Conservation (phyloP, 1,139 yeast species). For the Saccharomyces pastorianus region DNA sequence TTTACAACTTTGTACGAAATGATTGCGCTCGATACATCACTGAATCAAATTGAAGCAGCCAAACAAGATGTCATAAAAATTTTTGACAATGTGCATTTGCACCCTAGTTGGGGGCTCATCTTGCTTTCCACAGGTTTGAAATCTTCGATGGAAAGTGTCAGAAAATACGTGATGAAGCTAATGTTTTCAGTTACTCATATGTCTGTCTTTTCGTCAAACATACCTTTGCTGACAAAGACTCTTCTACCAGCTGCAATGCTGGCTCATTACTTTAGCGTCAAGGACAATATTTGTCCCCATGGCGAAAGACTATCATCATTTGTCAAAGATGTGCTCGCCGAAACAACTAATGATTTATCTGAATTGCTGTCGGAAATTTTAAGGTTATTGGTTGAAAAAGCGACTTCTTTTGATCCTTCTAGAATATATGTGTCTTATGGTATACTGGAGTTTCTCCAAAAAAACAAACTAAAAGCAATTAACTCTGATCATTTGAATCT, state of each 20-base stretch:
- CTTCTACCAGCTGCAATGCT: conserved; percentile 58
- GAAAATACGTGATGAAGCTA: conserved; percentile 54
- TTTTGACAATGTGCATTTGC: conserved; percentile 45
- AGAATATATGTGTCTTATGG: conserved; percentile 58
- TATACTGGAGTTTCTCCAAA: conserved; percentile 43
- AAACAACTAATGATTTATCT: conserved; percentile 29
- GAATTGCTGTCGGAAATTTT: conserved; percentile 35
- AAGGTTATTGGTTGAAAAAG: conserved; percentile 39
- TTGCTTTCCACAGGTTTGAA: conserved; percentile 67
- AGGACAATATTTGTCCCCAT: conserved; percentile 43
- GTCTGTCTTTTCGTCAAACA: conserved; percentile 44
- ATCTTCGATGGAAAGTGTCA: conserved; percentile 73
- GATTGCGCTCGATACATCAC: conserved; percentile 73
- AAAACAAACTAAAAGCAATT: conserved; percentile 31
- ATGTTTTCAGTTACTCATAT: conserved; percentile 45
- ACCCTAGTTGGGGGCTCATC: conserved; percentile 67
- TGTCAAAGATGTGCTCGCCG: conserved; percentile 38
- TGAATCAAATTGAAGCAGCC: conserved; percentile 82
- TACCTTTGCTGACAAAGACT: conserved; percentile 38
- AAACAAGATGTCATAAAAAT: conserved; percentile 51
- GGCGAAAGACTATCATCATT: conserved; percentile 48
- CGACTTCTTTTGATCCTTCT: conserved; percentile 62
- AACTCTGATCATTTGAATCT: conserved; percentile 25
- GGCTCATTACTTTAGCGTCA: conserved; percentile 50
- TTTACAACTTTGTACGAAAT: conserved; percentile 71